A percentile compares a stretch with the other conserved stretches of the same genome.
Evolutionary conservation across 345 rosid genomes (phyloP).

Genomic region (Arabidopsis arenosa): DNA sequence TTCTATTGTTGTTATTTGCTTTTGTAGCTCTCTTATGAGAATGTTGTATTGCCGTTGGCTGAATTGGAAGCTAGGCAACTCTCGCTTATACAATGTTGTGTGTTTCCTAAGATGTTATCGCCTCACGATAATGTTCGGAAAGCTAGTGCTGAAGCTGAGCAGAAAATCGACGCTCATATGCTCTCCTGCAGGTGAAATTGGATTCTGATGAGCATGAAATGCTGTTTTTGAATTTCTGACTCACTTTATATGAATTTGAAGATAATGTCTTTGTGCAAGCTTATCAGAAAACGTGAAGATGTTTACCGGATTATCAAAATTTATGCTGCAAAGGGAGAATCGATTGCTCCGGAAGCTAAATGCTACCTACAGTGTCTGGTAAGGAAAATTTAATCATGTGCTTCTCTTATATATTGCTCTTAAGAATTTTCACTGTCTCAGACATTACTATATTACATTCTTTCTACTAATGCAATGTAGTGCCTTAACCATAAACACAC

Average conservation of each 20-base stretch:
- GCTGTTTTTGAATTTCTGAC: not conserved
- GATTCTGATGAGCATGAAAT: not conserved
- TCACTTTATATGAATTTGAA: constrained; percentile 41
- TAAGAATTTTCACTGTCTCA: constrained; percentile 16
- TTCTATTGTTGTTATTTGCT: constrained; percentile 19
- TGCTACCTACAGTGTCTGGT: constrained; percentile 75
- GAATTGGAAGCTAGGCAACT: constrained; percentile 79
- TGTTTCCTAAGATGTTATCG: constrained; percentile 74
- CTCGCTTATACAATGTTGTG: constrained; percentile 76
- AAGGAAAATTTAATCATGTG: constrained; percentile 51
- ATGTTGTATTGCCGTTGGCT: constrained; percentile 70
- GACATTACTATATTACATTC: constrained; percentile 17
- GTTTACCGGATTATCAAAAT: constrained; percentile 74
- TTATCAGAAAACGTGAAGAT: constrained; percentile 81
- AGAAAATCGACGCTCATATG: constrained; percentile 67
- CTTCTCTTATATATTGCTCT: not conserved
- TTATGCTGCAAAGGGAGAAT: constrained; percentile 66
- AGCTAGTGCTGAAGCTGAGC: constrained; percentile 86
- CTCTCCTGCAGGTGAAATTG: constrained; percentile 68
- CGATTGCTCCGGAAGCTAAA: constrained; percentile 62
- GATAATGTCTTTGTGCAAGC: constrained; percentile 48
- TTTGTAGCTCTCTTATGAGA: constrained; percentile 76
- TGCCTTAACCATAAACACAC: not conserved
- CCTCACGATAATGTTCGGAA: constrained; percentile 61
- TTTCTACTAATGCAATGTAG: constrained; percentile 12